Evolutionary conservation across 2,329 filamentous ascomycete species (phyloP).

Genomic region (Rhytidhysteron rufulum): DNA sequence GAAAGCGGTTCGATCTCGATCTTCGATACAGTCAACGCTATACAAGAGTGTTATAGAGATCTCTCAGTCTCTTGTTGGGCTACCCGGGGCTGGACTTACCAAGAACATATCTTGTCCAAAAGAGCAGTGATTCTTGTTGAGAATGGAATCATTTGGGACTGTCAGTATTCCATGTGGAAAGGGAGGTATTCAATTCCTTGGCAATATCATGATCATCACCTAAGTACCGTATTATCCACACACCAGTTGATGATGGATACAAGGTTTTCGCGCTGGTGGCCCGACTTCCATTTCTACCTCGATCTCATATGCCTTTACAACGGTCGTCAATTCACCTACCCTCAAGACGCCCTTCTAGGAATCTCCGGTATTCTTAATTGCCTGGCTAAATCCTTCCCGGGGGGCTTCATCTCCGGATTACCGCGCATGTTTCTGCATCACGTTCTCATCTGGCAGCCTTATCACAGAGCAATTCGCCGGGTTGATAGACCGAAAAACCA

Average conservation of each 20-base stretch:
- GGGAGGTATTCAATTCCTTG: neutral
- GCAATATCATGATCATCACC: no score
- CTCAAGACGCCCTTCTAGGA: slow-evolving; percentile 6
- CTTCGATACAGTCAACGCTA: no score
- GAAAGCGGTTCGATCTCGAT: no score
- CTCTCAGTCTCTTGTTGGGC: no score
- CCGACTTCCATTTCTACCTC: slow-evolving; percentile 6
- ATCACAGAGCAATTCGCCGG: slow-evolving; percentile 1
- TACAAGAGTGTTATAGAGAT: no score
- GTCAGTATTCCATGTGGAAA: slow-evolving; percentile 5
- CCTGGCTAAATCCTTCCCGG: slow-evolving; percentile 2
- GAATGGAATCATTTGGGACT: no score
- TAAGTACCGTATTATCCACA: neutral
- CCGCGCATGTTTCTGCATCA: slow-evolving; percentile 6
- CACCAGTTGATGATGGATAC: neutral
- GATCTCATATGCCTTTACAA: slow-evolving; percentile 8
- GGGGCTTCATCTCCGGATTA: slow-evolving; percentile 6
- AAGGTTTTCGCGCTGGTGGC: neutral
- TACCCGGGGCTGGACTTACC: slow-evolving; percentile 8
- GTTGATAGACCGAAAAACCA: no score
- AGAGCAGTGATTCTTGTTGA: no score
- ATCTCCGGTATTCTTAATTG: slow-evolving; percentile 6
- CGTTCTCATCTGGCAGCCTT: slow-evolving; percentile 8
- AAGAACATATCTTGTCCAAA: slow-evolving; percentile 8
- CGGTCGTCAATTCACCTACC: slow-evolving; percentile 4